Evolutionary conservation across 177 flowering plant genomes (phyloP).

Genomic region (Vitis hybrid): DNA sequence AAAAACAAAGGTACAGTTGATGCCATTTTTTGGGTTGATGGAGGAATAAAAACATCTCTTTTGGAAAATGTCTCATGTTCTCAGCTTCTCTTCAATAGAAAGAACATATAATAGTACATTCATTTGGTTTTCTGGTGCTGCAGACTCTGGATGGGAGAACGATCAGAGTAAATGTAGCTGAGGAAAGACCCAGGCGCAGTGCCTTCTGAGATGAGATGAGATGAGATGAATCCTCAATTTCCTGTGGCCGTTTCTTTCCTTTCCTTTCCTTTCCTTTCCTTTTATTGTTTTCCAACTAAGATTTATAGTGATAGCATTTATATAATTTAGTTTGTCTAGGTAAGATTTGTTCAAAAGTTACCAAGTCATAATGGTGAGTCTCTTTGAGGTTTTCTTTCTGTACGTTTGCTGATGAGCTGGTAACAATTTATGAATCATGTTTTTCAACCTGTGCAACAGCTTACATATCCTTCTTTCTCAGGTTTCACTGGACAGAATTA

Average conservation of each 20-base stretch:
- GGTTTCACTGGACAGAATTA: too few species aligned
- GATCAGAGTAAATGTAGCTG: slow-evolving; percentile 76
- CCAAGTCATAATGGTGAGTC: not conserved
- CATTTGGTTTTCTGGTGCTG: slow-evolving; percentile 4
- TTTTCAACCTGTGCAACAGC: not conserved
- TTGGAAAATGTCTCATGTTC: too few species aligned
- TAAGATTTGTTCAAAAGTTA: not conserved
- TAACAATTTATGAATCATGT: not conserved
- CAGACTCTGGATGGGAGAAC: slow-evolving; percentile 85
- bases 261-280: not conserved
- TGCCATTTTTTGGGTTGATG: too few species aligned
- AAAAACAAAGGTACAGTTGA: too few species aligned
- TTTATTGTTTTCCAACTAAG: not conserved
- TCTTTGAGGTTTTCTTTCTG: not conserved
- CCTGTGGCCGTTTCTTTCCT: not conserved
- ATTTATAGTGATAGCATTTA: not conserved
- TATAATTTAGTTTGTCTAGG: not conserved
- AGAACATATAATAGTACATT: not conserved
- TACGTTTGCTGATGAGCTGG: not conserved
- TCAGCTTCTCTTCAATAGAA: not conserved
- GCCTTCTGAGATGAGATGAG: slow-evolving; percentile 16
- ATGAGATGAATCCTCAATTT: not conserved
- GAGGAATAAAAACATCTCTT: too few species aligned
- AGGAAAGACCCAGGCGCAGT: slow-evolving; percentile 62
- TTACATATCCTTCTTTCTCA: too few species aligned